These are phyloP conservation scores for Cladosporium austrohemisphaericum DNA, from an alignment of 2,329 filamentous ascomycete species.

Conservation along the genomic window DNA sequence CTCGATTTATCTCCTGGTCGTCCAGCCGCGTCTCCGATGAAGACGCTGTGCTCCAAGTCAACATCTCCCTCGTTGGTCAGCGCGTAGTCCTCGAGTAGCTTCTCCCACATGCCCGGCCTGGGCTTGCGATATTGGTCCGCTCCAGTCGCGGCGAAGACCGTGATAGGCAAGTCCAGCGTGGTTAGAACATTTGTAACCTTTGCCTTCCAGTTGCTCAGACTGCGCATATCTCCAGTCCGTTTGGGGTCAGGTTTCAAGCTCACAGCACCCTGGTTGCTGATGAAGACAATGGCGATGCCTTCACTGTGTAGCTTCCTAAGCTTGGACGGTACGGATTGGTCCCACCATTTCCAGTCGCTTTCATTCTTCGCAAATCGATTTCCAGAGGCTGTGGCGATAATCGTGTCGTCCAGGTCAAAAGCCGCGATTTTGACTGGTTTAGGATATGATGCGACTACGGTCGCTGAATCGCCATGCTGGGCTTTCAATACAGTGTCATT, in stretches of 20 bases:
- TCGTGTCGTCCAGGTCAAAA: conserved; percentile 80
- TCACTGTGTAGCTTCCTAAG: conserved; percentile 67
- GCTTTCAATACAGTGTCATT: conserved; percentile 62
- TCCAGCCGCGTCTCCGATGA: conserved; percentile 77
- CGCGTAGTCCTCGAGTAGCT: conserved; percentile 53
- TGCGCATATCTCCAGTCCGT: conserved; percentile 60
- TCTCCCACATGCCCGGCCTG: conserved; percentile 80
- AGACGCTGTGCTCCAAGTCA: conserved; percentile 70
- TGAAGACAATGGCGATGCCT: conserved; percentile 70
- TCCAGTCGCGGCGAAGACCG: conserved; percentile 79
- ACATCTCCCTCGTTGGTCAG: conserved; percentile 52
- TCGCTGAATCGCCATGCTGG: conserved; percentile 4
- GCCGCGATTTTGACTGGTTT: conserved; percentile 61
- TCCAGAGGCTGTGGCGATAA: conserved; percentile 76
- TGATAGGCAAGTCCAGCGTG: conserved; percentile 70
- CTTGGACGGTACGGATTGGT: conserved; percentile 62
- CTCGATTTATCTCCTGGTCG: conserved; percentile 32
- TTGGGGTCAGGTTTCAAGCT: conserved; percentile 70
- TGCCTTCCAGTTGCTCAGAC: conserved; percentile 74
- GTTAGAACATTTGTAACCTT: conserved; percentile 69
- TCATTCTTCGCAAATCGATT: conserved; percentile 70
- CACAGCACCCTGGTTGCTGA: conserved; percentile 88
- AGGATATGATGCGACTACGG: conserved; percentile 62
- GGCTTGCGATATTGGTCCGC: conserved; percentile 85
- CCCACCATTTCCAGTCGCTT: conserved; percentile 94